Evolutionary conservation across 2,329 filamentous ascomycete genomes (phyloP).

Genomic region (Lasiodiplodia theobromae): DNA sequence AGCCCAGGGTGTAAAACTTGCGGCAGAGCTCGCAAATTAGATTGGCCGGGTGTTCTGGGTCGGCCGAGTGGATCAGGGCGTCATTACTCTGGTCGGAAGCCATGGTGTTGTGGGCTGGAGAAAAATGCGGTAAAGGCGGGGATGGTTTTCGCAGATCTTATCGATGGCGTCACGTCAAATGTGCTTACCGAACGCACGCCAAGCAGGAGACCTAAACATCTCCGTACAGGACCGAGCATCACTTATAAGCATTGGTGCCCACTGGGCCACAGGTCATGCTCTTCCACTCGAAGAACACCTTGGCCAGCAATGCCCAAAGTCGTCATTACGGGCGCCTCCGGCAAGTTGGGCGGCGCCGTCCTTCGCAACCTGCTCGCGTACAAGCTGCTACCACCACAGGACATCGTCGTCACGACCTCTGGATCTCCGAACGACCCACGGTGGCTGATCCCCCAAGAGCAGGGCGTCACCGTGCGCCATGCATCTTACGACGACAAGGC

Average conservation of each 20-base stretch:
- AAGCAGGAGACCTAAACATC: background rate
- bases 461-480: constrained; percentile 44
- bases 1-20: constrained; percentile 94
- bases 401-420: constrained; percentile 48
- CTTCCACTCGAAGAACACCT: background rate
- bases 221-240: background rate
- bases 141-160: constrained; percentile 14
- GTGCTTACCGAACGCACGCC: background rate
- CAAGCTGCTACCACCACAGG: constrained; percentile 45
- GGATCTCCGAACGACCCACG: constrained; percentile 31
- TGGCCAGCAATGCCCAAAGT: constrained; percentile 33
- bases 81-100: constrained; percentile 44
- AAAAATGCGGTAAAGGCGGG: background rate
- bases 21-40: constrained; percentile 91
- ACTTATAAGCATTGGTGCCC: background rate
- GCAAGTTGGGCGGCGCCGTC: constrained; percentile 55
- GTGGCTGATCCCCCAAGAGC: constrained; percentile 42
- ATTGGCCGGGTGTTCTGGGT: constrained; percentile 91
- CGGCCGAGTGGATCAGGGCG: constrained; percentile 64
- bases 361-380: constrained; percentile 52
- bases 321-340: constrained; percentile 54
- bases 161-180: constrained; percentile 17
- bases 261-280: constrained; percentile 14
- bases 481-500: constrained; percentile 32
- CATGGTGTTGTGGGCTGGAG: constrained; percentile 8